A percentile compares a stretch with the other conserved stretches of the same genome.
phyloP scores from a whole-genome alignment of 306 rosid species.

The Senna siamea region DNA sequence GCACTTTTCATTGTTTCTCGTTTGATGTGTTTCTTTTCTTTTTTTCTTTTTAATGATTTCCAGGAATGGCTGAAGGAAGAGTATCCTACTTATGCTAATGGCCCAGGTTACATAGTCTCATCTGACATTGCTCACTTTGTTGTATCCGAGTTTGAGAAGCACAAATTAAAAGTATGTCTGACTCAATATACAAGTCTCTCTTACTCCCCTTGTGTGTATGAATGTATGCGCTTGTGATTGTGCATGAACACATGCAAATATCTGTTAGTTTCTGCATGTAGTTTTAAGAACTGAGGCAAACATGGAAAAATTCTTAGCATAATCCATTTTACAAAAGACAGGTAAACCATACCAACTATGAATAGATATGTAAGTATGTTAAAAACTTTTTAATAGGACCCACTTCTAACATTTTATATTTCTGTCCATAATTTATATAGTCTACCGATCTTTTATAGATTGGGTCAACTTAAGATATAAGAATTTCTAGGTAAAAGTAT shows the following conservation, averaged over 20 bases:
- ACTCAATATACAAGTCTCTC: conserved; percentile 1
- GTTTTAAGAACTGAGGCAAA: not conserved
- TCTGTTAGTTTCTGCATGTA: not conserved
- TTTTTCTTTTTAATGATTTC: conserved; percentile 4
- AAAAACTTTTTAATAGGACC: not conserved
- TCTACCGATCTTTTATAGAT: not conserved
- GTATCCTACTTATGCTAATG: conserved; percentile 93
- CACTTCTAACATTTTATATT: not conserved
- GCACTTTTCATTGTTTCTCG: not conserved
- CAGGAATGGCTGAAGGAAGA: conserved; percentile 98
- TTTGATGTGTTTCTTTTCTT: not conserved
- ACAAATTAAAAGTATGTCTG: conserved; percentile 66
- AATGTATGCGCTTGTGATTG: not conserved
- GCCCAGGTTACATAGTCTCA: conserved; percentile 87
- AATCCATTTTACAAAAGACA: not conserved
- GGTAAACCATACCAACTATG: not conserved
- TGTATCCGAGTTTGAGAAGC: conserved; percentile 69
- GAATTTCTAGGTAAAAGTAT: not conserved
- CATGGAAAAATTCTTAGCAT: not conserved
- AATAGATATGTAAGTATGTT: not conserved
- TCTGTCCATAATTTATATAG: not conserved
- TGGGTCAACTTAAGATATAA: not conserved
- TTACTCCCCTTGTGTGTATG: not conserved
- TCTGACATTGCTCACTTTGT: conserved; percentile 72
- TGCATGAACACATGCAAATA: not conserved